Evolutionary conservation across 139 green algal species (phyloP).

Genomic region (Chlorella sp.): DNA sequence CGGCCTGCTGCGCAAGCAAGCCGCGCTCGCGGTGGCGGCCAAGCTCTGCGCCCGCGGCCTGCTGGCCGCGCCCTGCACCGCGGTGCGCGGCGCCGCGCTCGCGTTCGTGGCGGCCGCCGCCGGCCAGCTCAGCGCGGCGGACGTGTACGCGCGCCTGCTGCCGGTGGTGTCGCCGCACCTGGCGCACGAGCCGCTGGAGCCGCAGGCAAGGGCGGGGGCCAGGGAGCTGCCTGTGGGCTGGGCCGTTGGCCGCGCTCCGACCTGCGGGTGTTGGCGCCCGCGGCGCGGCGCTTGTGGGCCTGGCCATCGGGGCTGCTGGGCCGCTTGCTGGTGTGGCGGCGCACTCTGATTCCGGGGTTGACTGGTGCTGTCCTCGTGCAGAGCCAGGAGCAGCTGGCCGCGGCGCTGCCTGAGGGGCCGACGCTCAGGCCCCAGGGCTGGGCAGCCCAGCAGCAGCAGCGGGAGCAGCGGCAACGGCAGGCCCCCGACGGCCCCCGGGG

Average conservation of each 20-base stretch:
- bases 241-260: background rate
- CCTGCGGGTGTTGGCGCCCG: background rate
- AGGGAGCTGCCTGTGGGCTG: background rate
- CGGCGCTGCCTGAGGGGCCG: too few species aligned
- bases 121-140: constrained; percentile 52
- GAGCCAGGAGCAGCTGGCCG: too few species aligned
- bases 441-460: background rate
- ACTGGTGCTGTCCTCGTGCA: too few species aligned
- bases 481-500: too few species aligned
- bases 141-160: constrained; percentile 72
- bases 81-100: constrained; percentile 65
- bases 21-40: constrained; percentile 56
- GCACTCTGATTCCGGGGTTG: too few species aligned
- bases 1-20: constrained; percentile 34
- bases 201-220: background rate
- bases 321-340: too few species aligned
- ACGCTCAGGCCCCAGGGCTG: too few species aligned
- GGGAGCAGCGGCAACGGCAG: background rate
- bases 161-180: constrained; percentile 55
- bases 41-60: constrained; percentile 37
- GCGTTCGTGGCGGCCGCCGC: constrained; percentile 69
- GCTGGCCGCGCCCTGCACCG: constrained; percentile 46
- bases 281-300: background rate
- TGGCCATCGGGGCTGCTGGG: too few species aligned
- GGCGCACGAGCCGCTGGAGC: constrained; percentile 31